Conservation (phyloP, 768 basidiomycete genomes). For the Tricholoma matsutake region DNA sequence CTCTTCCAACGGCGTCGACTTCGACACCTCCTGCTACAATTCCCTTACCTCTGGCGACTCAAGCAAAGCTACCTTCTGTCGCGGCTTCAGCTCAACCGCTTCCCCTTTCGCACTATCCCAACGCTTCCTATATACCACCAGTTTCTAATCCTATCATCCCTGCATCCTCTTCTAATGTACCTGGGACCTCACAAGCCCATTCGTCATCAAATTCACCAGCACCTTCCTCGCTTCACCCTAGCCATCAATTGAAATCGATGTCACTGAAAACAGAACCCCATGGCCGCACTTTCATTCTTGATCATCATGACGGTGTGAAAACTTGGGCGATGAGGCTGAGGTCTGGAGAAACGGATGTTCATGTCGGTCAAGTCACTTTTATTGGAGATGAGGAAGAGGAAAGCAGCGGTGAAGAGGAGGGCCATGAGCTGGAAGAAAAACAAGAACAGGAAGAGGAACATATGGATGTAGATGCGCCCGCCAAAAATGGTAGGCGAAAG, state of each 20-base stretch:
- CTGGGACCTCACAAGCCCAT: slow-evolving; percentile 24
- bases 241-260: slow-evolving; percentile 50
- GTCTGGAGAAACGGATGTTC: slow-evolving; percentile 52
- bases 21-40: slow-evolving; percentile 22
- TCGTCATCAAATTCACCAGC: slow-evolving; percentile 39
- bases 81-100: slow-evolving; percentile 30
- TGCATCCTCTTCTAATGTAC: slow-evolving; percentile 19
- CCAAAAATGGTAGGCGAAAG: slow-evolving; percentile 43
- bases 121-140: slow-evolving; percentile 47
- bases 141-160: slow-evolving; percentile 20
- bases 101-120: slow-evolving; percentile 50
- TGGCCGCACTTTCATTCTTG: slow-evolving; percentile 55
- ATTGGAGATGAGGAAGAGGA: slow-evolving; percentile 57
- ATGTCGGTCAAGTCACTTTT: slow-evolving; percentile 53
- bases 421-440: slow-evolving; percentile 34
- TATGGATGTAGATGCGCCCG: slow-evolving; percentile 39
- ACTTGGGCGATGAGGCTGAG: slow-evolving; percentile 68
- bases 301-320: slow-evolving; percentile 68
- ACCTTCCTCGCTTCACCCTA: slow-evolving; percentile 32
- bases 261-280: slow-evolving; percentile 55
- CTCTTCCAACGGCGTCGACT: slow-evolving; percentile 20
- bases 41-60: slow-evolving; percentile 20
- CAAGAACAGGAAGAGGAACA: slow-evolving; percentile 46
- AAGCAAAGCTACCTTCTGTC: slow-evolving; percentile 19
- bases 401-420: slow-evolving; percentile 54